Evolutionary conservation across 1,284 basidiomycete genomes (phyloP), one percentile per base, ranked within the genome.

Genomic region (Athelia psychrophila): DNA sequence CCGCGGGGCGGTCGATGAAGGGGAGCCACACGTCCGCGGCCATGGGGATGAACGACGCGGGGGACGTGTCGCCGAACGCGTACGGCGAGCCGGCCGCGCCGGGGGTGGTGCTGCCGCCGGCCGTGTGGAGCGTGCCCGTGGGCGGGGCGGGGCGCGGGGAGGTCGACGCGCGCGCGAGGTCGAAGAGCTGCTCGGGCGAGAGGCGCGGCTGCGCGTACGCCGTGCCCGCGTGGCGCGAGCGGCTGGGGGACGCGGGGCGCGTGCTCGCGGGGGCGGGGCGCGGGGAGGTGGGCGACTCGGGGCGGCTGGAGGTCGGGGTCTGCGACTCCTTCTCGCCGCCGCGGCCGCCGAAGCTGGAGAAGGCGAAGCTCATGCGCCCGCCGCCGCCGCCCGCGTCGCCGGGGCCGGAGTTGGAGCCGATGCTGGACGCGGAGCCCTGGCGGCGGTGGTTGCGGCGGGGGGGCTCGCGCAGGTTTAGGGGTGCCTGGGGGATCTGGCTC

Each of bases 21-120:
- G 89, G 89, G 18, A 91, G 78, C 58, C 79, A 85, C 45, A 90
- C 78, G 50, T 85, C 80, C 27, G 80, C 77, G 2, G 86, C 84
- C 1, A 92, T 75, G 1, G 81, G 79, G 1, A 84, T 88, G 64
- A 91, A 91, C 0, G 79, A 80, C 4, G 79, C 78, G 3, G 77
- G 78, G 1, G 67, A 58, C 55, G 63, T 20, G 55, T 52, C 25
- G 49, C 50, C 47, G 50, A 51, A 38, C 47, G 54, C 46, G 42
- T 42, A 40, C 46, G 53, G 45, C 27, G 52, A 49, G 48, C 48
- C 25, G 50, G 48, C 15, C 40, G 51, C 40, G 19, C 44, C 38
- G 27, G 48, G 23, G 49, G 5, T 47, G 46, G 42, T 32, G 35
- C 22, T 45, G 40, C 84, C 10, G 78, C 78, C 2, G 65, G 27